These are phyloP conservation scores for Alliaria petiolata DNA, from an alignment of 345 rosid species.

Conservation along the genomic window DNA sequence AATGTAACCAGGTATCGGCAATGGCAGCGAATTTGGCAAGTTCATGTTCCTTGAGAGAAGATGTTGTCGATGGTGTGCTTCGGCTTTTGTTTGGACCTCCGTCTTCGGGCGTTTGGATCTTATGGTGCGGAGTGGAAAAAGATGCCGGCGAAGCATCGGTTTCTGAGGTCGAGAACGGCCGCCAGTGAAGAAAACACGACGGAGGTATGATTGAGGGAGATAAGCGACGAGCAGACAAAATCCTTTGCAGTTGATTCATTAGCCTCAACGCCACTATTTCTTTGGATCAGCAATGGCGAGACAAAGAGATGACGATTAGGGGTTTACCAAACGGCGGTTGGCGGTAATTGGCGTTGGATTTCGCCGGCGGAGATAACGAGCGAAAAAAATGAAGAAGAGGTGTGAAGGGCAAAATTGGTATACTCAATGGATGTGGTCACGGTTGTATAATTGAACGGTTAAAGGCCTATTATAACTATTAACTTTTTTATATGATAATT, in stretches of 20 bases:
- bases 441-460: neutral
- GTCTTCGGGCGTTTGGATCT: neutral
- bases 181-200: conserved; percentile 19
- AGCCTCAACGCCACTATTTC: conserved; percentile 19
- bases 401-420: neutral
- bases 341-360: too few relatives aligned
- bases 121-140: conserved; percentile 4
- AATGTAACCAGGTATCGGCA: conserved; percentile 86
- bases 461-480: too few relatives aligned
- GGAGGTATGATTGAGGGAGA: conserved; percentile 23
- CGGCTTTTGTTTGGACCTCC: conserved; percentile 10
- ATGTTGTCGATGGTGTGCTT: conserved; percentile 12
- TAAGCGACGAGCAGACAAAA: conserved; percentile 32
- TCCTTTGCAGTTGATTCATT: conserved; percentile 32
- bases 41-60: conserved; percentile 66
- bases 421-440: neutral
- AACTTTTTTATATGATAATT: too few relatives aligned
- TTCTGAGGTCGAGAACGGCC: conserved; percentile 11
- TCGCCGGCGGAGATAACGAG: conserved; percentile 1
- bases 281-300: too few relatives aligned
- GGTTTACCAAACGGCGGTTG: neutral
- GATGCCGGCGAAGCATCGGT: conserved; percentile 11
- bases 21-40: conserved; percentile 80
- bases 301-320: neutral
- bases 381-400: neutral